Percentiles rank a stretch among this genome's conserved stretches.
Evolutionary conservation across 768 basidiomycete genomes (phyloP).

Genomic region (Dioszegia aurantiaca): DNA sequence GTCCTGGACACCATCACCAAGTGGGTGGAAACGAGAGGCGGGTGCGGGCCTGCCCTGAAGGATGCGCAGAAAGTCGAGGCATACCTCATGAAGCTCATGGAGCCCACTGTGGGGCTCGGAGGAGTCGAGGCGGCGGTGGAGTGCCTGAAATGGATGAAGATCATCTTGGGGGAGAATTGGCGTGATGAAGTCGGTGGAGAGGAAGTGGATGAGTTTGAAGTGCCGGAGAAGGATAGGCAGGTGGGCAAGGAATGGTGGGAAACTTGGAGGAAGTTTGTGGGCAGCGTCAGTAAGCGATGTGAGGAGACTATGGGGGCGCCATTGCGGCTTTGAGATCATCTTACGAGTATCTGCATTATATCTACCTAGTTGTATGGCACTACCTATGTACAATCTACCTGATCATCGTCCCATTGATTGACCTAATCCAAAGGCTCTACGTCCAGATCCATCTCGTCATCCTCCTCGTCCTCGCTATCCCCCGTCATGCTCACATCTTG

Average conservation of each 20-base stretch:
- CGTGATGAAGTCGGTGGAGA: constrained; percentile 55
- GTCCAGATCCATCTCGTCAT: constrained; percentile 60
- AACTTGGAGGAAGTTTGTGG: constrained; percentile 69
- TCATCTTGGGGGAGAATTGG: constrained; percentile 62
- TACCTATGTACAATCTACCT: too few relatives aligned
- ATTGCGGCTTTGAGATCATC: constrained; percentile 49
- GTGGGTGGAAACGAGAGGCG: constrained; percentile 69
- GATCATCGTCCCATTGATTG: too few relatives aligned
- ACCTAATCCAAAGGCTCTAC: constrained; percentile 68
- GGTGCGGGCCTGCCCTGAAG: constrained; percentile 65
- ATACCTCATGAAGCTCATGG: constrained; percentile 68
- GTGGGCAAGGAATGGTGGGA: constrained; percentile 74
- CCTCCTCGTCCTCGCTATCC: constrained; percentile 55
- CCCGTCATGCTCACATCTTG: constrained; percentile 44
- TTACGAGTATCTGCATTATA: constrained; percentile 6
- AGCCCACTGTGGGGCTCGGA: constrained; percentile 60
- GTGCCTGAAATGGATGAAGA: constrained; percentile 78
- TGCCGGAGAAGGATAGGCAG: constrained; percentile 11
- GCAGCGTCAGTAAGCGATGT: constrained; percentile 64
- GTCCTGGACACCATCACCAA: constrained; percentile 67
- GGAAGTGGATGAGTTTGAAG: constrained; percentile 50
- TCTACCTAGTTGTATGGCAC: too few relatives aligned
- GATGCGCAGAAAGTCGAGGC: constrained; percentile 74
- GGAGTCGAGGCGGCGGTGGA: constrained; percentile 68
- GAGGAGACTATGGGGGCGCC: constrained; percentile 70